Conservation (phyloP, 139 green algal species). For the Nannochloris sp. region DNA sequence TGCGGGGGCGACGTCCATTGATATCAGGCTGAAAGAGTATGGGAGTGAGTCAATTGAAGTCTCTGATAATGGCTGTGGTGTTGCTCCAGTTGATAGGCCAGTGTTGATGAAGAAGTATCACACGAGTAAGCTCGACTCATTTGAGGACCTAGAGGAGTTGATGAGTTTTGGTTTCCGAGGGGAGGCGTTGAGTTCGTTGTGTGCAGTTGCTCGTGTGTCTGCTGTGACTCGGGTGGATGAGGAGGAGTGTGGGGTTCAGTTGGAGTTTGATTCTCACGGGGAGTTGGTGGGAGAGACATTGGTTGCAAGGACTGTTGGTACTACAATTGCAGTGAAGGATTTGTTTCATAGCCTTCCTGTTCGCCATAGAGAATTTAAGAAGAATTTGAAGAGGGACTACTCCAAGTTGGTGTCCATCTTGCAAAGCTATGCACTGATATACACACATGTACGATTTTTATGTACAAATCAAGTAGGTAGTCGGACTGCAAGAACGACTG, state of each 20-base stretch:
- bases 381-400: slow-evolving; percentile 80
- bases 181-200: slow-evolving; percentile 90
- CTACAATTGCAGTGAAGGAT: slow-evolving; percentile 72
- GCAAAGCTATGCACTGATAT: slow-evolving; percentile 67
- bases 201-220: slow-evolving; percentile 53
- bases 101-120: slow-evolving; percentile 86
- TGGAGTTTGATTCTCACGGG: slow-evolving; percentile 66
- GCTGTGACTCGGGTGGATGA: slow-evolving; percentile 74
- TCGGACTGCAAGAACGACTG: no score
- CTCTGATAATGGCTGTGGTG: slow-evolving; percentile 83
- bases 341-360: slow-evolving; percentile 88
- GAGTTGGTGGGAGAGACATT: slow-evolving; percentile 17
- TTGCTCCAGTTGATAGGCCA: slow-evolving; percentile 57
- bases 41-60: slow-evolving; percentile 86
- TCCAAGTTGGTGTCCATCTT: slow-evolving; percentile 54
- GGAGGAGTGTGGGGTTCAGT: slow-evolving; percentile 34
- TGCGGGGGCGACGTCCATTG: slow-evolving; percentile 80
- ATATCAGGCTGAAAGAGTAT: slow-evolving; percentile 82
- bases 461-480: slow-evolving; percentile 53
- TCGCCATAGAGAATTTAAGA: slow-evolving; percentile 54
- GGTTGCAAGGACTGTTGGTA: slow-evolving; percentile 65
- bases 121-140: slow-evolving; percentile 85
- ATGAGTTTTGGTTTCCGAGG: slow-evolving; percentile 91
- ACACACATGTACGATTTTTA: slow-evolving; percentile 45
- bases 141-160: slow-evolving; percentile 76